phyloP scores from a whole-genome alignment of 192 early-diverging fungal genomes.

The Globomyces pollinis-pini region DNA sequence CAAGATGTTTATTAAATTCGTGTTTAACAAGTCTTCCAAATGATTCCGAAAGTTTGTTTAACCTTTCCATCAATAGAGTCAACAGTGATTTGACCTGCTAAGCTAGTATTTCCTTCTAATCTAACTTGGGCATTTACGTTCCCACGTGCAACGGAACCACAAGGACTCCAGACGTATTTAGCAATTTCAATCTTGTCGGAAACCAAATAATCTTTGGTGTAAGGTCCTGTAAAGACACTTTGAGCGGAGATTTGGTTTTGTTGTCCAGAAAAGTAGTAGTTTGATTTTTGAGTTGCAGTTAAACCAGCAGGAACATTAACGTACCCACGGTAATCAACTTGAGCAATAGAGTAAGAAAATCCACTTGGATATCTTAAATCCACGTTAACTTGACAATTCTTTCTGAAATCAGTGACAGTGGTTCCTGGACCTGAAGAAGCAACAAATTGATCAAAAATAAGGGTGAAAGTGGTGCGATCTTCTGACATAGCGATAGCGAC shows the following conservation, averaged over 20 bases:
- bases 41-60: slow-evolving; percentile 13
- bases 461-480: slow-evolving; percentile 18
- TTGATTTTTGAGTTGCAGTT: slow-evolving; percentile 12
- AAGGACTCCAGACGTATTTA: slow-evolving; percentile 17
- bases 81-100: slow-evolving; percentile 16
- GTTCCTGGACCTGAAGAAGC: slow-evolving; percentile 16
- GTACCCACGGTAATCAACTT: slow-evolving; percentile 25
- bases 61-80: slow-evolving; percentile 27
- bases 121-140: slow-evolving; percentile 25
- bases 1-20: neutral
- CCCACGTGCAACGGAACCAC: slow-evolving; percentile 8
- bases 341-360: slow-evolving; percentile 20
- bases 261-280: slow-evolving; percentile 24
- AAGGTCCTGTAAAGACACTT: slow-evolving; percentile 10
- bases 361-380: slow-evolving; percentile 20
- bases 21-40: slow-evolving; percentile 20
- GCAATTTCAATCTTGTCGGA: slow-evolving; percentile 12
- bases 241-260: neutral
- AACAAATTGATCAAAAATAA: slow-evolving; percentile 21
- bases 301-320: slow-evolving; percentile 14
- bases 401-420: slow-evolving; percentile 14
- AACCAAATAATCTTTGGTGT: slow-evolving; percentile 11
- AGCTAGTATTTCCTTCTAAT: slow-evolving; percentile 10
- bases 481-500: slow-evolving; percentile 5
- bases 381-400: slow-evolving; percentile 24